These are phyloP conservation scores for Choiromyces venosus DNA, from an alignment of 495 filamentous ascomycete genomes.

Conservation along the genomic window DNA sequence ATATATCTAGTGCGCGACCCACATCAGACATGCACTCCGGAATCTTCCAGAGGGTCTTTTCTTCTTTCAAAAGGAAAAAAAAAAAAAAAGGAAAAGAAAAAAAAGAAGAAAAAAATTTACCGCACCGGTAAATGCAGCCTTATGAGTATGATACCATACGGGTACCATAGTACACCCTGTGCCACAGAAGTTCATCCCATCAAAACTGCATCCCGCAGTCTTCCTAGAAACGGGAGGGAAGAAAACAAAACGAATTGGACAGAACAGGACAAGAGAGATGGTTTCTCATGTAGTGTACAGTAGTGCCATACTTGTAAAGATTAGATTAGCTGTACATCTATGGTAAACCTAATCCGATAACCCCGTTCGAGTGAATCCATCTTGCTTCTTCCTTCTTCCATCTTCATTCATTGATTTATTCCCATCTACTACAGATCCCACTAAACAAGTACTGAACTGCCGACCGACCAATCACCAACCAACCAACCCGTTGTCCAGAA, in stretches of 20 bases:
- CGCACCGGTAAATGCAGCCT: not conserved
- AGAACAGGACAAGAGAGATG: not conserved
- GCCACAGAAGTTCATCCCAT: not conserved
- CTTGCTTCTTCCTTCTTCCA: not conserved
- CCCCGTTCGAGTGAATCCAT: not conserved
- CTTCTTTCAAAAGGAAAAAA: not conserved
- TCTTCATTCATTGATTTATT: not conserved
- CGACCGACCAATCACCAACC: not conserved
- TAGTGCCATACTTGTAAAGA: not conserved
- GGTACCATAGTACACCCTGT: not conserved
- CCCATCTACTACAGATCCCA: not conserved
- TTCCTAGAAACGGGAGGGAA: not conserved
- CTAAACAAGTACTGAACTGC: not conserved
- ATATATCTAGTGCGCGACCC: not conserved
- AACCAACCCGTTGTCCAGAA: not conserved
- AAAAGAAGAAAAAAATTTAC: not conserved
- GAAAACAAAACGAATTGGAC: not conserved
- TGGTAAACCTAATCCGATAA: constrained; percentile 2
- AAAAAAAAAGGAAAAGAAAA: not conserved
- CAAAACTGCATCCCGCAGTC: not conserved
- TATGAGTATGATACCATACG: not conserved
- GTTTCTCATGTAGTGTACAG: not conserved
- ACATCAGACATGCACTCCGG: not conserved
- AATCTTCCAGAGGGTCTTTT: not conserved
- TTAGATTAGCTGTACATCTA: constrained; percentile 3